phyloP scores from a whole-genome alignment of 2,329 filamentous ascomycete genomes.

The Fusarium sterilihyphosum region DNA sequence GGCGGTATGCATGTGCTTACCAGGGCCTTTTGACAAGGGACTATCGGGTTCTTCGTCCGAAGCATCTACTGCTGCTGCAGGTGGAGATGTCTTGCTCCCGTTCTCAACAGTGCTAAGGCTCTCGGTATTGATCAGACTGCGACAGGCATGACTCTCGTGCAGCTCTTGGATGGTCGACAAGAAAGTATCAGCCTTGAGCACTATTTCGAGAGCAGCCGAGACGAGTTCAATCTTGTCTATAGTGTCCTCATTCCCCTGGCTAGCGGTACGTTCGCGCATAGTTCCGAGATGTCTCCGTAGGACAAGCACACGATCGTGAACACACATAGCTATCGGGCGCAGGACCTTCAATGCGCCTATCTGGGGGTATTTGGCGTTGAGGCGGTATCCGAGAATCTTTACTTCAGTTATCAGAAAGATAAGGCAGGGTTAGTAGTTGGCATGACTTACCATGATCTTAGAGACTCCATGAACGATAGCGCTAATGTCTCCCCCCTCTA shows the following conservation, averaged over 20 bases:
- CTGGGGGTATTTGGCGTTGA: neutral
- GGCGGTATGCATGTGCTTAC: fast-evolving
- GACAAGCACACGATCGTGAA: neutral
- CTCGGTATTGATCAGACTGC: neutral
- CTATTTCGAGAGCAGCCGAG: neutral
- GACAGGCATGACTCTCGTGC: neutral
- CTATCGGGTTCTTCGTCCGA: neutral
- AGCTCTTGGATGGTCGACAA: neutral
- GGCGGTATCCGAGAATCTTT: neutral
- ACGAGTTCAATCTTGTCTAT: neutral
- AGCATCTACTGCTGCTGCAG: neutral
- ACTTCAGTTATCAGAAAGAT: neutral
- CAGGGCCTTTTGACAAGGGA: fast-evolving
- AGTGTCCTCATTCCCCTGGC: neutral
- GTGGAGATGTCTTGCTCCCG: neutral
- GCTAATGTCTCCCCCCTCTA: neutral
- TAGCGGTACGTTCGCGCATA: neutral
- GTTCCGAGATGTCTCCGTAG: neutral
- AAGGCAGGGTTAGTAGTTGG: neutral
- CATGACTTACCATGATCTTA: neutral
- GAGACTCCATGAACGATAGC: neutral
- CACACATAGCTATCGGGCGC: fast-evolving
- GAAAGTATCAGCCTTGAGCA: neutral
- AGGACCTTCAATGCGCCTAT: neutral
- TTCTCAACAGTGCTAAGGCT: fast-evolving